phyloP scores from a whole-genome alignment of 2,329 filamentous ascomycete species.

The Ceratocystis variospora region DNA sequence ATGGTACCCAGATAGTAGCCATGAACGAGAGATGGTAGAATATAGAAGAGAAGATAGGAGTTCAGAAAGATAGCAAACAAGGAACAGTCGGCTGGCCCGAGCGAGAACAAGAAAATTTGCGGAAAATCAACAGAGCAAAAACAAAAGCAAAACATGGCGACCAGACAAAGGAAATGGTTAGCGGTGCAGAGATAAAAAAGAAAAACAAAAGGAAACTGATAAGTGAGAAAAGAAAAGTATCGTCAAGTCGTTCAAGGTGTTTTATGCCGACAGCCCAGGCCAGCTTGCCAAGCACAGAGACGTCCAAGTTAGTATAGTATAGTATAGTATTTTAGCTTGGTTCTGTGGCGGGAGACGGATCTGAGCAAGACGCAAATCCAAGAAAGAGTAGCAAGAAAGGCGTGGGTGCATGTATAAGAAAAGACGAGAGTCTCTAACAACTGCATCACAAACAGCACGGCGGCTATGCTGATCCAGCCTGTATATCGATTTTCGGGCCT shows the following conservation, averaged over 20 bases:
- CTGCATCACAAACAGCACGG: background rate
- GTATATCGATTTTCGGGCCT: background rate
- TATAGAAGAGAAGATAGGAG: background rate
- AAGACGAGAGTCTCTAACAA: background rate
- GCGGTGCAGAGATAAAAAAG: background rate
- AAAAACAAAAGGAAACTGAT: conserved; percentile 1
- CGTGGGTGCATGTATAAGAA: background rate
- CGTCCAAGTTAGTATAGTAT: background rate
- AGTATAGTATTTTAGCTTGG: background rate
- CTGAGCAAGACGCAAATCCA: conserved; percentile 10
- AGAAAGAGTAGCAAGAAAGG: conserved; percentile 10
- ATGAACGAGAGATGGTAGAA: conserved; percentile 7
- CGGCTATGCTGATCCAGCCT: background rate
- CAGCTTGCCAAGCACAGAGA: conserved; percentile 6
- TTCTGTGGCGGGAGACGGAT: background rate
- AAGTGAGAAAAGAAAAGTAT: conserved; percentile 12
- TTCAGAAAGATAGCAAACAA: conserved; percentile 11
- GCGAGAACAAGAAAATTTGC: background rate
- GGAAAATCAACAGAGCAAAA: conserved; percentile 1
- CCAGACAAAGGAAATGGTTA: conserved; percentile 4
- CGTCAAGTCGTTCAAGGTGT: conserved; percentile 17
- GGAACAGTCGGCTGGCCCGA: conserved; percentile 8
- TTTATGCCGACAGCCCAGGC: conserved; percentile 10
- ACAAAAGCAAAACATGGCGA: conserved; percentile 5
- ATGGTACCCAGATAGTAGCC: background rate